A percentile compares a stretch with the other conserved stretches of the same genome.
Conservation (phyloP, 75 land plant species). For the Pseudotsuga menziesii region DNA sequence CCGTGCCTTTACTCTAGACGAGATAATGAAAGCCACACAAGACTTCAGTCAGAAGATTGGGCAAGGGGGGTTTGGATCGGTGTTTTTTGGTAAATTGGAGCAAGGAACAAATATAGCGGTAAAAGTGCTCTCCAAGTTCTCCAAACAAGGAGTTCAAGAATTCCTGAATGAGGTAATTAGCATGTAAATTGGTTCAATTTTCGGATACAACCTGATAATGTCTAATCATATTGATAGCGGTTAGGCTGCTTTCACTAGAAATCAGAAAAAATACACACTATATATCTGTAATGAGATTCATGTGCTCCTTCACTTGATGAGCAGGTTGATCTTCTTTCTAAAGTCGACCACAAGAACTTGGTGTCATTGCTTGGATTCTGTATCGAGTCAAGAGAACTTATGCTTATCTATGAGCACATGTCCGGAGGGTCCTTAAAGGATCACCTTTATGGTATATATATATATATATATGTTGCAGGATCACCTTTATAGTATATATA, state of each 20-base stretch:
- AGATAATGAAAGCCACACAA: background rate
- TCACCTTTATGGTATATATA: slow-evolving; percentile 31
- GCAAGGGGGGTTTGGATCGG: background rate
- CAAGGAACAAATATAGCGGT: slow-evolving; percentile 34
- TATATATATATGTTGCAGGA: too few relatives aligned
- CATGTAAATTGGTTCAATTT: too few relatives aligned
- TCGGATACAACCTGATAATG: too few relatives aligned
- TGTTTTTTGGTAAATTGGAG: slow-evolving; percentile 11
- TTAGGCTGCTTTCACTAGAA: too few relatives aligned
- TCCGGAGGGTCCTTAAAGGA: slow-evolving; percentile 52
- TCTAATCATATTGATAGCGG: too few relatives aligned
- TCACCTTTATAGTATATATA: too few relatives aligned
- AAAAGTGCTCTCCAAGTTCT: slow-evolving; percentile 23
- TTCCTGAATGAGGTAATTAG: too few relatives aligned
- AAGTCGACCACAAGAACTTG: slow-evolving; percentile 31
- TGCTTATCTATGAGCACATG: slow-evolving; percentile 57
- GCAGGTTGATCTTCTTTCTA: slow-evolving; percentile 12
- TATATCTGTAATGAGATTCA: background rate
- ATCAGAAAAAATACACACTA: slow-evolving; percentile 6
- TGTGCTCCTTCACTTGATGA: background rate
- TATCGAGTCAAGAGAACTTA: slow-evolving; percentile 28
- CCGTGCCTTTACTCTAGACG: background rate
- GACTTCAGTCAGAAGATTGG: background rate
- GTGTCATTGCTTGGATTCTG: slow-evolving; percentile 48
- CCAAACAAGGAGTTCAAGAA: slow-evolving; percentile 21